Evolutionary conservation across 371 early-diverging fungal genomes (phyloP).

Genomic region (Mucor mucedo): DNA sequence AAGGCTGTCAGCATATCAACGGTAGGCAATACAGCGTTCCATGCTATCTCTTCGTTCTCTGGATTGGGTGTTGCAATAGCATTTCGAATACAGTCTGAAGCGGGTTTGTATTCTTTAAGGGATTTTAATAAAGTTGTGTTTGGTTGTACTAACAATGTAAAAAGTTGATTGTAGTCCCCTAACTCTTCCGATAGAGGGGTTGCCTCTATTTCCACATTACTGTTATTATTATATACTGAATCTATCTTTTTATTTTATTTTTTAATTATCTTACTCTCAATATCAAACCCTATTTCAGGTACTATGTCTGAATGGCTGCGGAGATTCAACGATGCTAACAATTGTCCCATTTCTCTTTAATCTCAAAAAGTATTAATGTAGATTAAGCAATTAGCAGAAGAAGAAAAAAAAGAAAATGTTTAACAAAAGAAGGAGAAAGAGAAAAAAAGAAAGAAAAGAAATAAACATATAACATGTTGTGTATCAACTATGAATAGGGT

Average conservation of each 20-base stretch:
- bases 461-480: constrained; percentile 3
- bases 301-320: constrained; percentile 44
- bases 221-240: neutral
- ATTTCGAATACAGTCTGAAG: constrained; percentile 52
- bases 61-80: constrained; percentile 84
- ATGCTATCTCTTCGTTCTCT: constrained; percentile 87
- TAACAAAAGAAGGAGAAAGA: constrained; percentile 1
- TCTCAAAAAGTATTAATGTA: neutral
- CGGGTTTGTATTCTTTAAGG: constrained; percentile 58
- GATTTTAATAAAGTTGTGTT: constrained; percentile 48
- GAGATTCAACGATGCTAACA: constrained; percentile 46
- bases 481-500: neutral
- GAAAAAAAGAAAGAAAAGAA: neutral
- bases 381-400: constrained; percentile 3
- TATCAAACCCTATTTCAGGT: constrained; percentile 56
- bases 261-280: constrained; percentile 51
- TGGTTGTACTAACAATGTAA: constrained; percentile 53
- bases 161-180: constrained; percentile 52
- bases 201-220: constrained; percentile 45
- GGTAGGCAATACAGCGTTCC: constrained; percentile 84
- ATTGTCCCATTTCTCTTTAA: constrained; percentile 44
- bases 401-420: constrained; percentile 8
- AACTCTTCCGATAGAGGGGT: constrained; percentile 58
- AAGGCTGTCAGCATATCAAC: constrained; percentile 79
- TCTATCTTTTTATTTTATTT: neutral